Percentiles rank a stretch among this genome's conserved stretches.
These are phyloP conservation scores for Parathielavia appendiculata DNA, from an alignment of 495 filamentous ascomycete genomes.

Conservation along the genomic window DNA sequence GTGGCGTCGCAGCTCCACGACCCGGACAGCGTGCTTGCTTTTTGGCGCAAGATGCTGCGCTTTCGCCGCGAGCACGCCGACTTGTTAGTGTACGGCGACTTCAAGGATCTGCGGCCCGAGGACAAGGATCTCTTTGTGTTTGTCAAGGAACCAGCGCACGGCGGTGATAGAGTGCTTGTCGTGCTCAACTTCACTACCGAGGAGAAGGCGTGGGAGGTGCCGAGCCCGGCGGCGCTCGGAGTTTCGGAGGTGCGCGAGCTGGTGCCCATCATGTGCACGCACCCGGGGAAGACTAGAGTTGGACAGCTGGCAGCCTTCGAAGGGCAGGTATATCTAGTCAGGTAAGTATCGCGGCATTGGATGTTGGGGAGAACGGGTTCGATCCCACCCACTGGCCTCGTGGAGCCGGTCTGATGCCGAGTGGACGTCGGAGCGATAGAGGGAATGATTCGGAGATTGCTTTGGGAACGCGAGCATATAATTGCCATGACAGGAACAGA, in stretches of 20 bases:
- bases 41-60: slow-evolving; percentile 43
- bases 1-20: slow-evolving; percentile 42
- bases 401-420: too few species aligned
- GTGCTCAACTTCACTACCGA: slow-evolving; percentile 33
- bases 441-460: too few species aligned
- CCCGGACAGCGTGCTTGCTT: slow-evolving; percentile 33
- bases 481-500: too few species aligned
- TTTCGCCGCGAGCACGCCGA: slow-evolving; percentile 39
- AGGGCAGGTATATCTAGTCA: slow-evolving; percentile 19
- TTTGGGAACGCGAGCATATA: too few species aligned
- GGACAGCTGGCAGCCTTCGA: slow-evolving; percentile 17
- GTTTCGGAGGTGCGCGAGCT: neutral
- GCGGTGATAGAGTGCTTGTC: slow-evolving; percentile 23
- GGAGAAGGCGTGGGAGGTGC: slow-evolving; percentile 10
- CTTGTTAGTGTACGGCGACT: slow-evolving; percentile 44
- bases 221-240: neutral
- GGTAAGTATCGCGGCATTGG: too few species aligned
- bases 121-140: slow-evolving; percentile 42
- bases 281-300: slow-evolving; percentile 4
- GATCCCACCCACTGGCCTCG: too few species aligned
- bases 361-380: too few species aligned
- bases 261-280: slow-evolving; percentile 1
- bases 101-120: slow-evolving; percentile 36
- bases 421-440: too few species aligned
- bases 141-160: slow-evolving; percentile 28